Percentiles rank a stretch among this genome's conserved stretches.
Conservation (phyloP, 257 asterid species). For the Solanum sitiens region DNA sequence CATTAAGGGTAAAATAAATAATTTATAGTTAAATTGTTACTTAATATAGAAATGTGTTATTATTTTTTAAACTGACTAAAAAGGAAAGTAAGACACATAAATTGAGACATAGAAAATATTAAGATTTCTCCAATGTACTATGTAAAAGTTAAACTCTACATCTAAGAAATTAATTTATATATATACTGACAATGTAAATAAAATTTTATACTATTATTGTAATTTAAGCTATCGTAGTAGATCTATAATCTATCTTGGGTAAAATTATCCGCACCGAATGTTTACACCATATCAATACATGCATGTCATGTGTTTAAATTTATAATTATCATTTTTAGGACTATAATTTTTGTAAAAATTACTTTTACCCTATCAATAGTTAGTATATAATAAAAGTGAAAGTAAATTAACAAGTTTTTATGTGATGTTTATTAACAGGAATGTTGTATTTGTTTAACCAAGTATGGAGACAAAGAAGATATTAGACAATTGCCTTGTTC, state of each 20-base stretch:
- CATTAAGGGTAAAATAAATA: no score
- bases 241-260: neutral
- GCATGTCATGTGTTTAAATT: no score
- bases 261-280: no score
- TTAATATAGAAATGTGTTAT: accelerated
- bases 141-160: neutral
- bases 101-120: neutral
- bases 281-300: no score
- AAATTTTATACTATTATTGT: neutral
- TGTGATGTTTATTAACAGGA: conserved; percentile 34
- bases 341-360: neutral
- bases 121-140: neutral
- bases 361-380: neutral
- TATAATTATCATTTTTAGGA: neutral
- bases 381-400: neutral
- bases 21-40: no score
- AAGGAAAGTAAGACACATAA: no score
- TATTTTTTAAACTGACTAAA: no score
- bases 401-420: neutral
- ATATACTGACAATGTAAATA: neutral
- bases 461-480: conserved; percentile 76
- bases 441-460: conserved; percentile 84
- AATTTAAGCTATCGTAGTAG: neutral
- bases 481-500: conserved; percentile 74
- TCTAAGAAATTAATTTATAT: neutral